phyloP scores from a whole-genome alignment of 2,329 filamentous ascomycete species.

The Malbranchea cinnamomea region DNA sequence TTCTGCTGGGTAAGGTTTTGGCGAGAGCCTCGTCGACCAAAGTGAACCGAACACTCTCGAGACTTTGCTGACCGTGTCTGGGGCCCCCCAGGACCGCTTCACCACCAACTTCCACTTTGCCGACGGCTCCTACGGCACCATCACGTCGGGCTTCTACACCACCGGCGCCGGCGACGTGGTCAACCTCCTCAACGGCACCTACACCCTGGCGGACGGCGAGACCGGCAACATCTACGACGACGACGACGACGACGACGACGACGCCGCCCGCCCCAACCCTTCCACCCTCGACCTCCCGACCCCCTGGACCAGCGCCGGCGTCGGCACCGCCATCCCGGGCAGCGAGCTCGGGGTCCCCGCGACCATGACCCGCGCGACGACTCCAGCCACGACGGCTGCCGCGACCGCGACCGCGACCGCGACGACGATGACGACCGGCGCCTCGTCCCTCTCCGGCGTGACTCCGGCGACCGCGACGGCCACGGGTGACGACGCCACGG shows the following conservation, averaged over 20 bases:
- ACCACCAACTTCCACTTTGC: slow-evolving; percentile 36
- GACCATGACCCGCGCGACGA: slow-evolving; percentile 4
- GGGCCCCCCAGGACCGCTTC: slow-evolving; percentile 27
- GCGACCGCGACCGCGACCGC: slow-evolving; percentile 3
- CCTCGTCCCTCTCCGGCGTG: too few relatives aligned
- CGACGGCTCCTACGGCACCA: slow-evolving; percentile 32
- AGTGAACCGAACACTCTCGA: not conserved
- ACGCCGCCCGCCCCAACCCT: slow-evolving; percentile 28
- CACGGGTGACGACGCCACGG: too few relatives aligned
- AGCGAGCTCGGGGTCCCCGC: slow-evolving; percentile 23
- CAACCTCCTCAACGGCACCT: slow-evolving; percentile 33
- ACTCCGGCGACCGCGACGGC: slow-evolving; percentile 6
- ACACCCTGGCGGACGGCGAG: slow-evolving; percentile 23
- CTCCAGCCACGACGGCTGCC: slow-evolving; percentile 1
- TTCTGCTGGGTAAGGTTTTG: slow-evolving; percentile 30
- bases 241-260: slow-evolving; percentile 12
- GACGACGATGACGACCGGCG: slow-evolving; percentile 1
- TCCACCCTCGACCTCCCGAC: slow-evolving; percentile 6
- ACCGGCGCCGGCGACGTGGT: slow-evolving; percentile 21
- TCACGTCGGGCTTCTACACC: slow-evolving; percentile 31
- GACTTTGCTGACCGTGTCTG: not conserved
- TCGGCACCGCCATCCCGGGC: slow-evolving; percentile 32
- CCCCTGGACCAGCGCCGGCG: slow-evolving; percentile 27
- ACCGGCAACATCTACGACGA: slow-evolving; percentile 32
- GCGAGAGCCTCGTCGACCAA: not conserved